Evolutionary conservation across 441 rosid genomes (phyloP), one percentile per base, ranked within the genome.

Genomic region (Croton setiger): DNA sequence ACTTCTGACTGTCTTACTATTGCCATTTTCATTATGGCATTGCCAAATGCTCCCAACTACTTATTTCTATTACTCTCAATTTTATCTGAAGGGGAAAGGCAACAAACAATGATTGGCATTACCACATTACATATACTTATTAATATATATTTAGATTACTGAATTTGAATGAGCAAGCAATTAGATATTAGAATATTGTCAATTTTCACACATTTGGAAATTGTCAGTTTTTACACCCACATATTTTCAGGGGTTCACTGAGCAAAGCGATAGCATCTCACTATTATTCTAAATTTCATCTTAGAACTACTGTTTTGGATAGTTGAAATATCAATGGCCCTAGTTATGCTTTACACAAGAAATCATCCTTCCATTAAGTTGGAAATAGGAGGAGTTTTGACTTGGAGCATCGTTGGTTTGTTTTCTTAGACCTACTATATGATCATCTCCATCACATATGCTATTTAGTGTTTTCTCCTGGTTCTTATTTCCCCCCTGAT

Each of bases 281-380:
- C 7, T 31, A 4, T 31, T 13, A 3, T 9, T 33, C 60, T 57
- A 57, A 17, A 27, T n/a, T 33, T 31, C 43, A 44, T 37, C 4
- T 45, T 11, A 21, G 27, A 47, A 18, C 44, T 18, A n/a, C 5
- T 6, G 7, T 44, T 27, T 45, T 36, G 7, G 20, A n/a, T 37
- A 63, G 52, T 70, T 54, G 23, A 54, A 20, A 0, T 49, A 1
- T 62, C 55, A 52, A 21, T 58, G 21, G 43, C 51, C 14, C 69
- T 45, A 35, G 35, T 31, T 63, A 43, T 63, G 18, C 66, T 63
- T 44, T 33, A 33, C 1, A 20, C 12, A 41, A 21, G 10, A 63
- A 44, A 14, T 33, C 20, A 23, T 15, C 37, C 13, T 37, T 37
- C n/a, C 35, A 14, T 36, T 6, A 18, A 44, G 52, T 20, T 44